phyloP scores from a whole-genome alignment of 768 basidiomycete species.

The Lactarius deliciosus region DNA sequence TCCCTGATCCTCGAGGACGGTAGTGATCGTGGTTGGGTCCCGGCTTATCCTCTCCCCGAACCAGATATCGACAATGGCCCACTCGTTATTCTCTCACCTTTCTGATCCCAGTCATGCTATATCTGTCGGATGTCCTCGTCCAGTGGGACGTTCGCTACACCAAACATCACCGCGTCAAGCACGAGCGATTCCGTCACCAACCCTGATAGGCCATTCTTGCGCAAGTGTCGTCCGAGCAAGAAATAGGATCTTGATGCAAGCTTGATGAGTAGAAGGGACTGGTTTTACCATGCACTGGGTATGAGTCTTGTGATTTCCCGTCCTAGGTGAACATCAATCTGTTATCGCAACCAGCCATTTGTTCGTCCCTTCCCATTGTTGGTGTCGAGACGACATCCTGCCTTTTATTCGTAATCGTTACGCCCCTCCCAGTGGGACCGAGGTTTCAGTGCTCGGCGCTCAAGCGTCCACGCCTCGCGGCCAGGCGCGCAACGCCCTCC shows the following conservation, averaged over 20 bases:
- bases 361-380: too few species aligned
- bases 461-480: too few species aligned
- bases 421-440: too few species aligned
- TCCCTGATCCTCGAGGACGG: conserved; percentile 51
- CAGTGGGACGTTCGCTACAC: conserved; percentile 44
- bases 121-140: conserved; percentile 75
- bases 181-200: conserved; percentile 29
- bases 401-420: too few species aligned
- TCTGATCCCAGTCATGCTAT: conserved; percentile 73
- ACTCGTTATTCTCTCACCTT: conserved; percentile 12
- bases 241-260: too few species aligned
- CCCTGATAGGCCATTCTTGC: conserved; percentile 36
- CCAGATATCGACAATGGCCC: conserved; percentile 10
- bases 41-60: conserved; percentile 40
- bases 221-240: conserved; percentile 52
- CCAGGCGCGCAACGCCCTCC: too few species aligned
- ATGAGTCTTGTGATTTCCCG: too few species aligned
- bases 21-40: conserved; percentile 96
- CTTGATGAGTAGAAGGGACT: too few species aligned
- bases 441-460: too few species aligned
- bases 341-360: not conserved
- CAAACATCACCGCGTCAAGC: conserved; percentile 44
- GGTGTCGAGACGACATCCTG: too few species aligned
- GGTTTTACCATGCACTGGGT: too few species aligned
- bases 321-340: too few species aligned